Conservation (phyloP, 2,329 filamentous ascomycete genomes). For the Talaromyces pinophilus region DNA sequence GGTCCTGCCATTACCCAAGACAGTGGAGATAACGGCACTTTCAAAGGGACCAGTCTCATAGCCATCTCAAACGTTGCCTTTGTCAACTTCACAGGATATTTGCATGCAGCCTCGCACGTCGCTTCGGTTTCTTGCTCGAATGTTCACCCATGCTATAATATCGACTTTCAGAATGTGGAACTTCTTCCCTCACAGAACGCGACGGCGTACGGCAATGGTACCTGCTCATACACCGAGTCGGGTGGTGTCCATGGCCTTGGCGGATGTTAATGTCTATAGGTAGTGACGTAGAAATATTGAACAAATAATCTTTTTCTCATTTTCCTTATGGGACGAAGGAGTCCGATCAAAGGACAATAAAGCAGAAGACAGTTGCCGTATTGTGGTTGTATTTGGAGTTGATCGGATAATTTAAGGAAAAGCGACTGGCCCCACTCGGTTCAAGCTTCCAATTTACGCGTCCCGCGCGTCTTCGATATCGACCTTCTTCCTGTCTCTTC, state of each 20-base stretch:
- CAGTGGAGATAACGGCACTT: constrained; percentile 54
- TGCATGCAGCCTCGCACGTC: constrained; percentile 37
- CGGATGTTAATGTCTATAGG: constrained; percentile 16
- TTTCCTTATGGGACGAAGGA: neutral
- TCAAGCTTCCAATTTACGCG: constrained; percentile 16
- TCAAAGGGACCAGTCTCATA: constrained; percentile 54
- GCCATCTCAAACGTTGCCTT: constrained; percentile 52
- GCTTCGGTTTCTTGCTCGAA: constrained; percentile 52
- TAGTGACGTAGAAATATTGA: neutral
- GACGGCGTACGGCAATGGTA: constrained; percentile 36
- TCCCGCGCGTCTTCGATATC: constrained; percentile 10
- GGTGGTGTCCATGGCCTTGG: constrained; percentile 44
- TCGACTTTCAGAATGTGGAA: constrained; percentile 48
- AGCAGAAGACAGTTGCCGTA: neutral
- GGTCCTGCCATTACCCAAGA: constrained; percentile 52
- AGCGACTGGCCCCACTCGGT: neutral
- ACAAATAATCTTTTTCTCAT: neutral
- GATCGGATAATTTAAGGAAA: neutral
- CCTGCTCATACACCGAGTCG: constrained; percentile 40
- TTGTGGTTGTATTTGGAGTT: neutral
- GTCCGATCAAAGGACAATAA: neutral
- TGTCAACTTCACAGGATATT: constrained; percentile 55
- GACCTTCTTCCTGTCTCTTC: neutral
- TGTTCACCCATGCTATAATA: constrained; percentile 54
- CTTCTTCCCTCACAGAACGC: constrained; percentile 37